Percentiles rank a stretch among this genome's conserved stretches.
Conservation (phyloP, 148 eudicot species). For the Rhododendron williamsianum region DNA sequence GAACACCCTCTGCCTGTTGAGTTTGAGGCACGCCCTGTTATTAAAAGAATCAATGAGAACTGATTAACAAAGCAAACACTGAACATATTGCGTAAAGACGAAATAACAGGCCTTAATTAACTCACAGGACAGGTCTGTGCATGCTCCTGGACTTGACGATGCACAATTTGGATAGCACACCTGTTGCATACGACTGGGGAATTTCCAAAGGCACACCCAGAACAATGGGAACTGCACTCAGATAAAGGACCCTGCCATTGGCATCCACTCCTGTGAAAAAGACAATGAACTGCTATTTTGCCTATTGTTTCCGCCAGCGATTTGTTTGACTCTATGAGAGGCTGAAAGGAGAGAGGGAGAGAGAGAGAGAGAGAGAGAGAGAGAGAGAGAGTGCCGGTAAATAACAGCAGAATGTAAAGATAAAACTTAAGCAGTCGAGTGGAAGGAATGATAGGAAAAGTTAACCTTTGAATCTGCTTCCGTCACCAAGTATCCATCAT, state of each 20-base stretch:
- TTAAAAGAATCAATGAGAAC: not conserved
- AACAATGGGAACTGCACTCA: slow-evolving; percentile 66
- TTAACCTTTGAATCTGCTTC: slow-evolving; percentile 84
- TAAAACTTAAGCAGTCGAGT: not conserved
- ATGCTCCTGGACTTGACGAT: slow-evolving; percentile 95
- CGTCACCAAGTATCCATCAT: slow-evolving; percentile 89
- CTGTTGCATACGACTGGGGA: slow-evolving; percentile 88
- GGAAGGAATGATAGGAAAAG: not conserved
- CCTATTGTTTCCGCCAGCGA: slow-evolving; percentile 73
- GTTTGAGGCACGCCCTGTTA: slow-evolving; percentile 64
- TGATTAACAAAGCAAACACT: not conserved
- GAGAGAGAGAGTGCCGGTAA: not conserved
- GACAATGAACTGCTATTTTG: slow-evolving; percentile 73
- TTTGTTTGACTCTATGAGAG: slow-evolving; percentile 71
- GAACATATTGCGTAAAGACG: not conserved
- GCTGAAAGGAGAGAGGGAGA: slow-evolving; percentile 32
- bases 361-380: not conserved
- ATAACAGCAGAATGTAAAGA: slow-evolving; percentile 15
- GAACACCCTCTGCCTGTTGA: slow-evolving; percentile 36
- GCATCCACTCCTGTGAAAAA: slow-evolving; percentile 90
- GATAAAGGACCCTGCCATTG: slow-evolving; percentile 83
- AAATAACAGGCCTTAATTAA: slow-evolving; percentile 9
- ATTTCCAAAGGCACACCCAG: slow-evolving; percentile 78
- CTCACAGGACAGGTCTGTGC: slow-evolving; percentile 79
- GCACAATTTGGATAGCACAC: slow-evolving; percentile 81